These are phyloP conservation scores for Ploettnerulaceae sp. DNA, from an alignment of 2,329 filamentous ascomycete genomes.

Conservation along the genomic window DNA sequence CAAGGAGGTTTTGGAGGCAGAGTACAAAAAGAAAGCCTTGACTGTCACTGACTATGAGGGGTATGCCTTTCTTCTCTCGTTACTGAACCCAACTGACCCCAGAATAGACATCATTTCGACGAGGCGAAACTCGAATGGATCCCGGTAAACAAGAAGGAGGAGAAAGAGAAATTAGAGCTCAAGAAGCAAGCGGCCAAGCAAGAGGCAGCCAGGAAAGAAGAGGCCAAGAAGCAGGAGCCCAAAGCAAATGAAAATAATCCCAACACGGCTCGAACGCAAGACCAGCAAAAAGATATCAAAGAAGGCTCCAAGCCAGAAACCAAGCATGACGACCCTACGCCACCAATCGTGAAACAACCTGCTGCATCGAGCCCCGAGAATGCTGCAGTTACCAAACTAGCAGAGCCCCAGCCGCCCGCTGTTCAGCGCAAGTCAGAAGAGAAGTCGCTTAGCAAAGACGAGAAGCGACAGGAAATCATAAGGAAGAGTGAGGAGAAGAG, in stretches of 20 bases:
- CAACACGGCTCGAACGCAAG: background rate
- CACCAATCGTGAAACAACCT: background rate
- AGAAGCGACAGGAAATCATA: slow-evolving; percentile 20
- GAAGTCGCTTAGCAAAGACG: slow-evolving; percentile 23
- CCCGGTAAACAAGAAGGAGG: slow-evolving; percentile 19
- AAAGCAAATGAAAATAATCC: background rate
- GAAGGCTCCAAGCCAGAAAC: background rate
- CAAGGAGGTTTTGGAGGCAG: slow-evolving; percentile 51
- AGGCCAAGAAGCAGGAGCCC: background rate
- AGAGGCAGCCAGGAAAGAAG: background rate
- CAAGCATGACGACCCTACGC: background rate
- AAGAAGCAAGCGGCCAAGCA: background rate
- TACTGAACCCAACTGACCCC: background rate
- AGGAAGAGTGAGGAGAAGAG: slow-evolving; percentile 25
- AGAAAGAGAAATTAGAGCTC: slow-evolving; percentile 1
- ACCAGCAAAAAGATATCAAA: slow-evolving; percentile 1
- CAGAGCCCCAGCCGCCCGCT: slow-evolving; percentile 1
- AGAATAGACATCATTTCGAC: slow-evolving; percentile 40
- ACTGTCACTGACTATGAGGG: slow-evolving; percentile 46
- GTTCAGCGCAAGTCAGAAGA: slow-evolving; percentile 13
- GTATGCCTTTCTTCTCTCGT: slow-evolving; percentile 39
- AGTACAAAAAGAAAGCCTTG: slow-evolving; percentile 52
- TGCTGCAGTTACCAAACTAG: background rate
- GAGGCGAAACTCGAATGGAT: slow-evolving; percentile 37
- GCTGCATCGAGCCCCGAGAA: background rate